Evolutionary conservation across 345 rosid genomes (phyloP), one percentile per base, ranked within the genome.

Genomic region (Citrus sp.): DNA sequence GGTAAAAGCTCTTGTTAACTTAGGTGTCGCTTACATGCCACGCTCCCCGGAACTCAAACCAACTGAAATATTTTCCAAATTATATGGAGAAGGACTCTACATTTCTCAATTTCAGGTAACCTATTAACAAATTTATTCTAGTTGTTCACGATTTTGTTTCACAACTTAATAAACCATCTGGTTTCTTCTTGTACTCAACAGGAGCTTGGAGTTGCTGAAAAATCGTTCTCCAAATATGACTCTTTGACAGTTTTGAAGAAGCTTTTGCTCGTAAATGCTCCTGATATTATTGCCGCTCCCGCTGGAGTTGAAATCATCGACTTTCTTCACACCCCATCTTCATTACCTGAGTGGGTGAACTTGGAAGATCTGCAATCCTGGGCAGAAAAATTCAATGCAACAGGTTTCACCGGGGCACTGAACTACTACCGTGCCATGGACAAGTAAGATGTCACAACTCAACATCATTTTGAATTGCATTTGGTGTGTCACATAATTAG

Each of bases 341-440:
- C 78, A 0, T 69, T 82, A 71, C 83, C 85, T 9, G 2, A 76
- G 2, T 78, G 81, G 88, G 80, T 80, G 27, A 70, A 81, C n/a
- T 66, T 70, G 24, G 88, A 85, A 49, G 84, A 85, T 14, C 83
- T 84, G 13, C 82, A 79, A 55, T 78, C 70, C 49, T 65, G 24
- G 7, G 89, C 84, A 12, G 38, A 38, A 49, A 63, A 82, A 70
- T 84, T 83, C 75, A 78, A 77, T 40, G 55, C 32, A 49, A 80
- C 82, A 19, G 86, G 84, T 56, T 84, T 87, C 76, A 81, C 84
- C 0, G 83, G 81, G 18, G 81, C 76, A 14, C 13, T 83, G 28
- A 87, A 87, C 82, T 82, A 82, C 77, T 82, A 67, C 60, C 73
- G 75, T 13, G 74, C 74, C 67, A 74, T 82, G 81, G 76, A 82